A percentile compares a stretch with the other conserved stretches of the same genome.
Evolutionary conservation across 805 yeast genomes (phyloP).

Genomic region (Maudiozyma serrabonitensis): DNA sequence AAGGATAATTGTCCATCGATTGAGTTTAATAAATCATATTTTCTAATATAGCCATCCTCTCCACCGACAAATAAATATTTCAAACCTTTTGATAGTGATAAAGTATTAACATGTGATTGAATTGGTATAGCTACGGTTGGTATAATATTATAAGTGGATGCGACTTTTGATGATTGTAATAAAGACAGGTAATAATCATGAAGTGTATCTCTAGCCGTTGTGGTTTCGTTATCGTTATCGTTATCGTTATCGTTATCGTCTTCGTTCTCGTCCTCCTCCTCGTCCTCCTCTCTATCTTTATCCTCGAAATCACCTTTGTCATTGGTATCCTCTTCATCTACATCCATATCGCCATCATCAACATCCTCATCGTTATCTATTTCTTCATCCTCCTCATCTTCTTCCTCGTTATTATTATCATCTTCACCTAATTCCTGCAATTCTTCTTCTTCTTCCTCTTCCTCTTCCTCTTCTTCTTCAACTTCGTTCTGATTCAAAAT

Average conservation of each 20-base stretch:
- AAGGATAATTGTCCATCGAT: constrained; percentile 79
- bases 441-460: constrained; percentile 20
- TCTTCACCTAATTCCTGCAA: constrained; percentile 22
- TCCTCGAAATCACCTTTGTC: constrained; percentile 10
- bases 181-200: constrained; percentile 29
- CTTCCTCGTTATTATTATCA: constrained; percentile 15
- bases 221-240: not conserved
- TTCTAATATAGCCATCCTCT: constrained; percentile 86
- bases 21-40: constrained; percentile 77
- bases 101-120: constrained; percentile 63
- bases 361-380: constrained; percentile 21
- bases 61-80: constrained; percentile 91
- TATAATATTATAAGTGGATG: constrained; percentile 55
- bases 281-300: constrained; percentile 8
- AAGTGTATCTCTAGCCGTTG: constrained; percentile 7
- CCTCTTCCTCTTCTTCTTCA: constrained; percentile 20
- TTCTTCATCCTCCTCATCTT: constrained; percentile 18
- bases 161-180: constrained; percentile 37
- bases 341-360: constrained; percentile 9
- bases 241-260: constrained; percentile 13
- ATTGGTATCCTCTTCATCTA: constrained; percentile 17
- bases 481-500: constrained; percentile 22
- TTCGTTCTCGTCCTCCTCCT: constrained; percentile 13
- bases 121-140: constrained; percentile 89
- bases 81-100: constrained; percentile 70